These are phyloP conservation scores for Luffa aegyptiaca DNA, from an alignment of 306 rosid species.

Conservation along the genomic window DNA sequence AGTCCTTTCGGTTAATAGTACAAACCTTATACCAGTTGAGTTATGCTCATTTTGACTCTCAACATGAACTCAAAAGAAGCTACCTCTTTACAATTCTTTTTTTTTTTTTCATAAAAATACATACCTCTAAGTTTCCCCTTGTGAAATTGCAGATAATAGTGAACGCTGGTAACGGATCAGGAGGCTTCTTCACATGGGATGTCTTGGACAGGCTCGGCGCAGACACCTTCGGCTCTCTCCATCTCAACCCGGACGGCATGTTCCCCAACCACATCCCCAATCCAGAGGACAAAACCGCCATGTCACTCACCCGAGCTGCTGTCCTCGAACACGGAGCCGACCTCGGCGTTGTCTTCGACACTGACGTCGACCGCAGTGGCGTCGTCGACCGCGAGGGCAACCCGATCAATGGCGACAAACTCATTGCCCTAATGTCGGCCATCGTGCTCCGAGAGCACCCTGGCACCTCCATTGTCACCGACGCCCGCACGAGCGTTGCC, in stretches of 20 bases:
- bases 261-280: slow-evolving; percentile 92
- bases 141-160: slow-evolving; percentile 57
- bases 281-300: slow-evolving; percentile 75
- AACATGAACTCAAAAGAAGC: no score
- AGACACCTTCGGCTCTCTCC: slow-evolving; percentile 82
- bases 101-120: no score
- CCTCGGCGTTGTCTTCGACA: slow-evolving; percentile 80
- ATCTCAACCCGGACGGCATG: slow-evolving; percentile 86
- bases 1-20: no score
- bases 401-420: slow-evolving; percentile 69
- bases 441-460: slow-evolving; percentile 69
- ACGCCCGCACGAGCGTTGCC: slow-evolving; percentile 73
- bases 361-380: slow-evolving; percentile 85
- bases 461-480: slow-evolving; percentile 63
- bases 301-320: slow-evolving; percentile 69
- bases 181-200: slow-evolving; percentile 87
- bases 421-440: slow-evolving; percentile 79
- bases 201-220: slow-evolving; percentile 90
- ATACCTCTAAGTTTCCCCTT: neutral
- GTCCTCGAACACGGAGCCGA: slow-evolving; percentile 59
- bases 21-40: no score
- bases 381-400: slow-evolving; percentile 65
- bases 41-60: no score
- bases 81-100: no score
- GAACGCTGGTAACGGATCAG: slow-evolving; percentile 91